phyloP scores from a whole-genome alignment of 352 stramenopile species.

The Pythium periplocum region DNA sequence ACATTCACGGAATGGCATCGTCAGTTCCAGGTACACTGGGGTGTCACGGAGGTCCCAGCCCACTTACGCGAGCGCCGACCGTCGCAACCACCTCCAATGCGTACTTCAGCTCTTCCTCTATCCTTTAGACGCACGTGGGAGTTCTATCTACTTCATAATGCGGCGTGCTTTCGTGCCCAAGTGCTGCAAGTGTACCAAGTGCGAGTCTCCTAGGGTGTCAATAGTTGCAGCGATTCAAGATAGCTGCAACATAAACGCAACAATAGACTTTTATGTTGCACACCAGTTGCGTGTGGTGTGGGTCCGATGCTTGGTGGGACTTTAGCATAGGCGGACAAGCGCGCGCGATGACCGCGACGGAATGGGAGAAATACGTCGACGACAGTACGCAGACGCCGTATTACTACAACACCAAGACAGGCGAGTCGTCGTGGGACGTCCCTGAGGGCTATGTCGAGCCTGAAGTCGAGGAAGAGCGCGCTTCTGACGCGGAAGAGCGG shows the following conservation, averaged over 20 bases:
- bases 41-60: neutral
- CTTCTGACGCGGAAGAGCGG: neutral
- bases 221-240: constrained; percentile 6
- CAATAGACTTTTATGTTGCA: constrained; percentile 8
- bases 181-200: constrained; percentile 73
- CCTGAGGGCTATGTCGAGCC: constrained; percentile 32
- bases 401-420: constrained; percentile 72
- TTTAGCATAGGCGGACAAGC: too few species aligned
- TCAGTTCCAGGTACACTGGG: constrained; percentile 61
- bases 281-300: neutral
- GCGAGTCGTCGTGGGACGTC: constrained; percentile 67
- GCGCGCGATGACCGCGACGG: constrained; percentile 5
- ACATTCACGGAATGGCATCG: constrained; percentile 84
- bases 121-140: constrained; percentile 86
- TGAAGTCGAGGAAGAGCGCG: neutral
- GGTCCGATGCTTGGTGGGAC: too few species aligned
- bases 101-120: constrained; percentile 34
- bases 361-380: constrained; percentile 74
- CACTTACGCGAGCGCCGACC: too few species aligned
- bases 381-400: constrained; percentile 51
- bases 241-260: constrained; percentile 10
- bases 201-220: constrained; percentile 27
- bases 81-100: neutral
- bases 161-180: constrained; percentile 71
- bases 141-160: constrained; percentile 86